Evolutionary conservation across 768 basidiomycete species (phyloP).

Genomic region (Mycena filopes): DNA sequence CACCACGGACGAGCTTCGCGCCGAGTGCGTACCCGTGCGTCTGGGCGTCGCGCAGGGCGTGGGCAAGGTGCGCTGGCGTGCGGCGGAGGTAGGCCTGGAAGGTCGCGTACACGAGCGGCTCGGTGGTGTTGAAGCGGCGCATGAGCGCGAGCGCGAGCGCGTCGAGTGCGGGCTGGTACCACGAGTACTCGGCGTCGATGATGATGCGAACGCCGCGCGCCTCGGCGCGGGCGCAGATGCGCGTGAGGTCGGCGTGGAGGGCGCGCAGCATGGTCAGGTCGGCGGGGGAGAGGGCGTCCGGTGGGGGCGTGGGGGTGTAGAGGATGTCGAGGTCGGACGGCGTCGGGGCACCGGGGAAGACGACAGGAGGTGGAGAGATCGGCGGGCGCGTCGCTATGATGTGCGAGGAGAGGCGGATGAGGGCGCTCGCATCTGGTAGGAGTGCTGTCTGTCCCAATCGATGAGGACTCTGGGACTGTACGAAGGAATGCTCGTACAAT

Average conservation of each 20-base stretch:
- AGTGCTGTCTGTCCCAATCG: slow-evolving; percentile 67
- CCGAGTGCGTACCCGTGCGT: slow-evolving; percentile 79
- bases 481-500: slow-evolving; percentile 58
- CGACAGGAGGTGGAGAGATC: slow-evolving; percentile 37
- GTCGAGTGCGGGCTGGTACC: slow-evolving; percentile 88
- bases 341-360: slow-evolving; percentile 79
- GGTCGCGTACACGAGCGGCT: slow-evolving; percentile 85
- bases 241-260: slow-evolving; percentile 68
- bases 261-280: slow-evolving; percentile 72
- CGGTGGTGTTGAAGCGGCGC: slow-evolving; percentile 75
- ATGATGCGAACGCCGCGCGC: slow-evolving; percentile 74
- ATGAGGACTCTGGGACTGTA: background rate
- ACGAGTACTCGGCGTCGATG: slow-evolving; percentile 89
- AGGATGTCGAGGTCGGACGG: slow-evolving; percentile 69
- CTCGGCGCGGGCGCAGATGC: slow-evolving; percentile 73
- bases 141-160: slow-evolving; percentile 80
- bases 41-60: slow-evolving; percentile 73
- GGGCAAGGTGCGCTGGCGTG: slow-evolving; percentile 73
- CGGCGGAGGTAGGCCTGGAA: slow-evolving; percentile 92
- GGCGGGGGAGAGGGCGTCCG: slow-evolving; percentile 51
- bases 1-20: slow-evolving; percentile 93
- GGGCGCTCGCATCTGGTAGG: slow-evolving; percentile 67
- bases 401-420: slow-evolving; percentile 71
- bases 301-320: slow-evolving; percentile 29
- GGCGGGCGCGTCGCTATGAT: slow-evolving; percentile 57